Percentiles rank a stretch among this genome's conserved stretches.
Conservation (phyloP, 2,329 filamentous ascomycete species). For the Pyrenophora tritici-repentis region DNA sequence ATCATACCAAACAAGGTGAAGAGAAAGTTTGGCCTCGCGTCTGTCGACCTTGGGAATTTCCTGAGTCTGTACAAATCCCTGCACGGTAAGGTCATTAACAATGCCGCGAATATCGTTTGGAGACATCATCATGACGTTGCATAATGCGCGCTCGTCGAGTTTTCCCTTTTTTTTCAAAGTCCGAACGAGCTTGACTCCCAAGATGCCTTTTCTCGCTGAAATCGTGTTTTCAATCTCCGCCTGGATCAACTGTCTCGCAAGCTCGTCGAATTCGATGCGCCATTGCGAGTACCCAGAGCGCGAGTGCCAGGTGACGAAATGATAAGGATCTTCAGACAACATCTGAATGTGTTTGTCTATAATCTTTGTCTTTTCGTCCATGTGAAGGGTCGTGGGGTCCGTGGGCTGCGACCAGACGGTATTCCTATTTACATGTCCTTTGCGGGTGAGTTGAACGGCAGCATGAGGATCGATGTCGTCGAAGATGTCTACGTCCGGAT, state of each 20-base stretch:
- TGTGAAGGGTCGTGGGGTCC: slow-evolving; percentile 31
- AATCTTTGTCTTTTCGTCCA: slow-evolving; percentile 31
- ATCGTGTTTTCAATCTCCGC: slow-evolving; percentile 82
- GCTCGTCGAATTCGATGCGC: slow-evolving; percentile 78
- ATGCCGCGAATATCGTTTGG: slow-evolving; percentile 84
- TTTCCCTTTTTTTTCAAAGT: slow-evolving; percentile 87
- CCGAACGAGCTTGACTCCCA: slow-evolving; percentile 80
- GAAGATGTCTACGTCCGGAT: slow-evolving; percentile 47
- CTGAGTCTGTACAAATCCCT: slow-evolving; percentile 86
- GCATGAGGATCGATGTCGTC: slow-evolving; percentile 43
- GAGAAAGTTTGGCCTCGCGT: slow-evolving; percentile 78
- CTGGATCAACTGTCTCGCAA: slow-evolving; percentile 73
- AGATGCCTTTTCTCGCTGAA: slow-evolving; percentile 73
- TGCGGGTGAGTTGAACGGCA: slow-evolving; percentile 29
- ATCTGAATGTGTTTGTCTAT: slow-evolving; percentile 76
- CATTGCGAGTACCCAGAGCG: slow-evolving; percentile 70
- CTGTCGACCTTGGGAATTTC: slow-evolving; percentile 90
- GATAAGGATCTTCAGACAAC: slow-evolving; percentile 67
- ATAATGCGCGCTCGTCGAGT: slow-evolving; percentile 90
- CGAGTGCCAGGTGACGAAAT: slow-evolving; percentile 71
- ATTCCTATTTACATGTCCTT: slow-evolving; percentile 26
- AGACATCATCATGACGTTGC: slow-evolving; percentile 78
- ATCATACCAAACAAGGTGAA: slow-evolving; percentile 94
- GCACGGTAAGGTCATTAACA: slow-evolving; percentile 82
- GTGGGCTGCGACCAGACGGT: slow-evolving; percentile 31